Conservation (phyloP, 169 alveolate species). For the Plasmodium knowlesi region DNA sequence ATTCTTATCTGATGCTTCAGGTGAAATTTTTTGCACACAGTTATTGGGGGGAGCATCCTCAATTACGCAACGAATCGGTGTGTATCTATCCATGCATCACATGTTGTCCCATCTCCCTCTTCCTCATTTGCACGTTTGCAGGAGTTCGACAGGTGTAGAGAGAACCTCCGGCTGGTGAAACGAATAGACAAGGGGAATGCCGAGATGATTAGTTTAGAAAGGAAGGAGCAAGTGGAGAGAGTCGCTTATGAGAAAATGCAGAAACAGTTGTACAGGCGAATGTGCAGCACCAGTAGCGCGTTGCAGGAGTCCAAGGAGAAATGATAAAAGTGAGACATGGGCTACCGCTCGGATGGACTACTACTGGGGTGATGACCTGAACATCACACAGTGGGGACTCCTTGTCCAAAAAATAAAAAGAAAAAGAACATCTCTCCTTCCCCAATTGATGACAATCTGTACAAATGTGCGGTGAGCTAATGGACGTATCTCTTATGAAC, state of each 20-base stretch:
- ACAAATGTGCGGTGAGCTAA: no score
- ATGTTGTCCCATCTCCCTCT: background rate
- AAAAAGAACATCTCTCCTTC: no score
- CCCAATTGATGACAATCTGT: no score
- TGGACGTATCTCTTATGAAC: no score
- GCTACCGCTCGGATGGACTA: no score
- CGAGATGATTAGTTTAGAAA: conserved; percentile 13
- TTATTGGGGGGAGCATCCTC: background rate
- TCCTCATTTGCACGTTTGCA: background rate
- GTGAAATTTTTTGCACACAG: background rate
- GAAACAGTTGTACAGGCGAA: conserved; percentile 47
- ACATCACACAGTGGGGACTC: no score
- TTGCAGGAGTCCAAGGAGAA: background rate
- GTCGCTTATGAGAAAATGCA: conserved; percentile 17
- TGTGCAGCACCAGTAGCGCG: conserved; percentile 17
- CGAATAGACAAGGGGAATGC: conserved; percentile 19
- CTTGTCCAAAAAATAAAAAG: no score
- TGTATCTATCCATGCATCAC: background rate
- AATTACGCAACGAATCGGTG: background rate
- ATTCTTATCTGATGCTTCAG: conserved; percentile 30
- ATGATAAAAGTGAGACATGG: background rate
- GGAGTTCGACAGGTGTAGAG: conserved; percentile 55
- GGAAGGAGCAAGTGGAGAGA: conserved; percentile 20
- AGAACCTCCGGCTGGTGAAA: conserved; percentile 4
- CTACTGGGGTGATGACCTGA: no score